Evolutionary conservation across 176 grass and related monocot genomes (phyloP), one percentile per base, ranked within the genome.

Genomic region (Aegilops bicornis): DNA sequence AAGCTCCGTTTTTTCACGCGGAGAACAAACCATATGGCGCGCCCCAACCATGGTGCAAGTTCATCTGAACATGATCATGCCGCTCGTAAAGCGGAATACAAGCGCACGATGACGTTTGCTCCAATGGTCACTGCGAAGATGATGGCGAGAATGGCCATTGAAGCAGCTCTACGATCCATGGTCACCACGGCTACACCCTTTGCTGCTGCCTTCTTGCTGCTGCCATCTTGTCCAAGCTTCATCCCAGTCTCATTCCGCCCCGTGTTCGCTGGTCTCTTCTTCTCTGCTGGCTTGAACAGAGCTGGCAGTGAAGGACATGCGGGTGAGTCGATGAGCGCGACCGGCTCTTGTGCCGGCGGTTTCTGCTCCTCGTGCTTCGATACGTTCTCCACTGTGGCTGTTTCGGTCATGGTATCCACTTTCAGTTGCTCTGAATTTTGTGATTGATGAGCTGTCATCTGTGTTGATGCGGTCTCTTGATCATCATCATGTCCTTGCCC

Each of bases 211-310:
- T 8, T 35, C 74, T 47, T 79, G 25, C 70, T 81, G 77, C 15
- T 16, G 13, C 31, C 3, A 60, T 91, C 85, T 62, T 87, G 82
- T 43, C 81, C 77, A 20, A 78, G 45, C 40, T 91, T 91, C 86
- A 85, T 91, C 30, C 82, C 77, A 0, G 23, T 82, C 63, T 88
- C 70, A 17, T 85, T 85, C 70, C 52, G 11, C 84, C 31, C 23
- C 0, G 8, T 29, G 75, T 76, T 31, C 17, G 5, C 45, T 0
- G 29, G 35, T 13, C 52, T 39, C 74, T 85, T 85, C 63, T 84
- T 88, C 50, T 64, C 77, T 24, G 40, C 3, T 25, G 39, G 37
- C 50, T 85, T 88, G n/a, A 56, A 36, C 37, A 85, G 14, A 50
- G 68, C 75, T 22, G 85, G 42, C n/a, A 64, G 1, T 8, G 64